Evolutionary conservation across 2,329 filamentous ascomycete genomes (phyloP).

Genomic region (Metarhizium humberi): DNA sequence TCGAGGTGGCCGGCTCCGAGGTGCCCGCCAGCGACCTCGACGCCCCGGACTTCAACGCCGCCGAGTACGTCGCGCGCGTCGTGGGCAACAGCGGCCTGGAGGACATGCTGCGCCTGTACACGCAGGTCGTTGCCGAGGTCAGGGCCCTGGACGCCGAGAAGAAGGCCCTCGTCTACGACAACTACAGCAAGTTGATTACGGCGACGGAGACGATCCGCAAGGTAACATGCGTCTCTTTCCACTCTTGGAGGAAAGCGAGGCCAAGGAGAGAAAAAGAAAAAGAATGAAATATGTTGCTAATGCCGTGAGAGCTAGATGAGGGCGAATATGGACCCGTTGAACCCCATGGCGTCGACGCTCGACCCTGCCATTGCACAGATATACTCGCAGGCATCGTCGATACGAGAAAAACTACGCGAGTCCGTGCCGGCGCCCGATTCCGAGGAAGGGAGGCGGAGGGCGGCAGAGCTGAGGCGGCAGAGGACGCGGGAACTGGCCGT

Average conservation of each 20-base stretch:
- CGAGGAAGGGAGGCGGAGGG: slow-evolving; percentile 23
- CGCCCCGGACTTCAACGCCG: slow-evolving; percentile 58
- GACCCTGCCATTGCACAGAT: slow-evolving; percentile 68
- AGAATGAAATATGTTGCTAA: background rate
- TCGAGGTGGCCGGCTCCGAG: slow-evolving; percentile 42
- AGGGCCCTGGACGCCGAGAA: slow-evolving; percentile 87
- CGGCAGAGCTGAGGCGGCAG: slow-evolving; percentile 23
- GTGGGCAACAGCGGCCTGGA: slow-evolving; percentile 55
- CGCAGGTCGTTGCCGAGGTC: slow-evolving; percentile 68
- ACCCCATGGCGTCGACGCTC: slow-evolving; percentile 63
- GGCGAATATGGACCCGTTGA: slow-evolving; percentile 69
- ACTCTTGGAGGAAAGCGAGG: background rate
- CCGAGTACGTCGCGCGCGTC: slow-evolving; percentile 55
- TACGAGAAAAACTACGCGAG: slow-evolving; percentile 41
- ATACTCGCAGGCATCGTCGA: slow-evolving; percentile 50
- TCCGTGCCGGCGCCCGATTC: slow-evolving; percentile 37
- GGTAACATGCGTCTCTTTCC: slow-evolving; percentile 23
- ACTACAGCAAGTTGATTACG: slow-evolving; percentile 94
- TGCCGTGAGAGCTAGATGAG: slow-evolving; percentile 48
- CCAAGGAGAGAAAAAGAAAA: too few relatives aligned
- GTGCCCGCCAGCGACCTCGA: slow-evolving; percentile 66
- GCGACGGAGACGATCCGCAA: slow-evolving; percentile 92
- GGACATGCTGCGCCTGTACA: slow-evolving; percentile 62
- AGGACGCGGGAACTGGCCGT: slow-evolving; percentile 47
- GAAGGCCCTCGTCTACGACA: slow-evolving; percentile 96